Evolutionary conservation across 2,329 filamentous ascomycete genomes (phyloP).

Genomic region (Cordyceps fumosorosea): DNA sequence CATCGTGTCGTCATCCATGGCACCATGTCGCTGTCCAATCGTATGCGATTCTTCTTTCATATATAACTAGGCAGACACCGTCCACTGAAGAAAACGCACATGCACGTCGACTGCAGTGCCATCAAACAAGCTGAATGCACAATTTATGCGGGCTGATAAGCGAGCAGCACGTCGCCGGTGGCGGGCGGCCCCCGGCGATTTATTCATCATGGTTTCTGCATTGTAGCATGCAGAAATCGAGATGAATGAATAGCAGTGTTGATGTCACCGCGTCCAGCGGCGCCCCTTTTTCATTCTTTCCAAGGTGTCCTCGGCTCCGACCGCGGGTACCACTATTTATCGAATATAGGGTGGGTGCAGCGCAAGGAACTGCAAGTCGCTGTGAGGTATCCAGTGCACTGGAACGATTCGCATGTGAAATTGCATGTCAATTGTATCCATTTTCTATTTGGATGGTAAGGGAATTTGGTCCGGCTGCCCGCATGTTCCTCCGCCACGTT

Average conservation of each 20-base stretch:
- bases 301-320: background rate
- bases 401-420: background rate
- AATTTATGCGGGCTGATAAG: too few species aligned
- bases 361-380: background rate
- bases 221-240: too few species aligned
- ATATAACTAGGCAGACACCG: too few species aligned
- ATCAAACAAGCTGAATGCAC: too few species aligned
- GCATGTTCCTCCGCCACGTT: background rate
- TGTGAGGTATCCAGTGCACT: background rate
- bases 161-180: too few species aligned
- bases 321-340: background rate
- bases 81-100: too few species aligned
- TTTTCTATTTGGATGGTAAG: background rate
- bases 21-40: background rate
- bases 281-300: background rate
- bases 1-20: background rate
- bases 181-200: too few species aligned
- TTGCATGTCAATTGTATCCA: background rate
- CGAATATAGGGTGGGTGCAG: background rate
- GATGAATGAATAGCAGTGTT: too few species aligned
- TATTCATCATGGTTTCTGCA: too few species aligned
- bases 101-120: too few species aligned
- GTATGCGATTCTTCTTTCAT: too few species aligned
- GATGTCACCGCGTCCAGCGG: background rate
- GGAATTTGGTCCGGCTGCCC: background rate